A percentile compares a stretch with the other conserved stretches of the same genome.
Conservation (phyloP, 768 basidiomycete genomes). For the Xerocomellus dryophilus region DNA sequence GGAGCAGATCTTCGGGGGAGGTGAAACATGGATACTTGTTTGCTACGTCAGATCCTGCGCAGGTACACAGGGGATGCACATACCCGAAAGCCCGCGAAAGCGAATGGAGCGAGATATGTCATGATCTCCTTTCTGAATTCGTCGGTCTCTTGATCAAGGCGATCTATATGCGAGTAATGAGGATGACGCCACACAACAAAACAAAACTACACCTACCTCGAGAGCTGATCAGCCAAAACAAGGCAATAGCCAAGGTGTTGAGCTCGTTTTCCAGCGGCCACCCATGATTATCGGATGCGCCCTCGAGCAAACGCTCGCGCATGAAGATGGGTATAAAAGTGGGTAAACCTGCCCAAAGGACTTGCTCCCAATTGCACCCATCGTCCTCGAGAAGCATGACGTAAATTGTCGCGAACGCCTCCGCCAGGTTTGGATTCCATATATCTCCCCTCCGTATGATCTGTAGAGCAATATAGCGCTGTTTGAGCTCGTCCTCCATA, state of each 20-base stretch:
- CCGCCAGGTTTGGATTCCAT: constrained; percentile 36
- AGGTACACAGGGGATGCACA: constrained; percentile 18
- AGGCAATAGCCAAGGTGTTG: constrained; percentile 45
- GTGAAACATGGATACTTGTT: constrained; percentile 39
- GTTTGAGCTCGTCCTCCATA: constrained; percentile 44
- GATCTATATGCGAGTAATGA: constrained; percentile 8
- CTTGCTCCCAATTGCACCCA: constrained; percentile 46
- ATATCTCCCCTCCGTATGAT: constrained; percentile 40
- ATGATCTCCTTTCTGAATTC: constrained; percentile 34
- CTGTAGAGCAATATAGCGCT: constrained; percentile 44
- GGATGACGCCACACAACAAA: background rate
- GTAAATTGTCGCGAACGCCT: constrained; percentile 52
- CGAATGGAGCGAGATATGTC: constrained; percentile 41
- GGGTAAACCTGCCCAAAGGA: constrained; percentile 43
- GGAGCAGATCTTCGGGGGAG: constrained; percentile 35
- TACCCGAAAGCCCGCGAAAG: constrained; percentile 50
- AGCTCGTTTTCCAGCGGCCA: constrained; percentile 49
- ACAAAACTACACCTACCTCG: constrained; percentile 7
- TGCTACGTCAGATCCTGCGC: constrained; percentile 7
- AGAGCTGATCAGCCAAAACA: constrained; percentile 48
- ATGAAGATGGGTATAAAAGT: constrained; percentile 41
- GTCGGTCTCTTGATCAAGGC: constrained; percentile 34
- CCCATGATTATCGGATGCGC: constrained; percentile 37
- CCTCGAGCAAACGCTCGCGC: constrained; percentile 38
- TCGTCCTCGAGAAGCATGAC: constrained; percentile 59